A percentile compares a stretch with the other conserved stretches of the same genome.
Evolutionary conservation across 345 rosid genomes (phyloP).

Genomic region (Camelina laxa): DNA sequence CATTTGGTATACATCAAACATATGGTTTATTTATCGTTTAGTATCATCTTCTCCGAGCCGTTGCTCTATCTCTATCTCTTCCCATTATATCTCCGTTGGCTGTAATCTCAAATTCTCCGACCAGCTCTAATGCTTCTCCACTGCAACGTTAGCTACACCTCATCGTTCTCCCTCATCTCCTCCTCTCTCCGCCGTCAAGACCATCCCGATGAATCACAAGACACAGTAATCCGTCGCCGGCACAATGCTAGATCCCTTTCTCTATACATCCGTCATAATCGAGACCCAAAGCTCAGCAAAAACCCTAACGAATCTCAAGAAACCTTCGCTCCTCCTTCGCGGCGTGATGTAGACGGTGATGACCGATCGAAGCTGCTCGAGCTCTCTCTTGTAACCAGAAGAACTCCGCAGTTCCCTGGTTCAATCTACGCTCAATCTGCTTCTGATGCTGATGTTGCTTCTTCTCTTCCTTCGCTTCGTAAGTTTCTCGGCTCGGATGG

Average conservation of each 20-base stretch:
- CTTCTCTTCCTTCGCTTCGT: constrained; percentile 56
- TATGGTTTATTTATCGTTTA: neutral
- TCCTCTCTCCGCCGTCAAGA: constrained; percentile 43
- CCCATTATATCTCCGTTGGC: neutral
- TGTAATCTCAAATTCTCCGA: constrained; percentile 11
- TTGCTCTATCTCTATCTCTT: neutral
- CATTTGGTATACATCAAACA: neutral
- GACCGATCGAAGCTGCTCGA: constrained; percentile 62
- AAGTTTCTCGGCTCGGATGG: constrained; percentile 38
- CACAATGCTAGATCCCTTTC: constrained; percentile 63
- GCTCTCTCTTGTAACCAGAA: constrained; percentile 59
- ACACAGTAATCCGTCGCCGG: constrained; percentile 51
- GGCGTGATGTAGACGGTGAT: constrained; percentile 25
- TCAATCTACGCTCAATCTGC: constrained; percentile 53
- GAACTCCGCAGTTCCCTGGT: constrained; percentile 76
- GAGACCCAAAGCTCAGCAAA: constrained; percentile 26
- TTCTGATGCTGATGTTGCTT: constrained; percentile 36
- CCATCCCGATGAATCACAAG: constrained; percentile 31
- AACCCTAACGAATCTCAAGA: constrained; percentile 29
- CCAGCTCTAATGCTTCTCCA: constrained; percentile 43
- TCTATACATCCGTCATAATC: constrained; percentile 50
- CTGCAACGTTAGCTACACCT: constrained; percentile 31
- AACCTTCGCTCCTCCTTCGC: constrained; percentile 41
- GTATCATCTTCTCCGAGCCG: neutral
- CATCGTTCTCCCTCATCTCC: constrained; percentile 41